Evolutionary conservation across 345 rosid species (phyloP).

Genomic region (Acer campestre): DNA sequence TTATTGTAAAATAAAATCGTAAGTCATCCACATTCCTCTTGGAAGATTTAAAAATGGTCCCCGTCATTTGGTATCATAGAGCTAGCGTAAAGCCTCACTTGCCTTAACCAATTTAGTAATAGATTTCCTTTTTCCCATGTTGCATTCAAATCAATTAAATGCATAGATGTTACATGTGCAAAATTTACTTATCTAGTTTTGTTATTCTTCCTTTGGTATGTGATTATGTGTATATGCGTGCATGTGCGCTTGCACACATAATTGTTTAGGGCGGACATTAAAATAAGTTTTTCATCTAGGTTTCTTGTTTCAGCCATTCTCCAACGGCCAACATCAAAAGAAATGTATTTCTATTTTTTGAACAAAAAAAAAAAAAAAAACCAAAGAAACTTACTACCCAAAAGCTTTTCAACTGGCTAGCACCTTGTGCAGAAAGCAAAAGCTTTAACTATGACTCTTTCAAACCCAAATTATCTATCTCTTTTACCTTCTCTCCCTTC

Average conservation of each 20-base stretch:
- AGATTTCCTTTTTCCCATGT: background rate
- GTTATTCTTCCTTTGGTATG: background rate
- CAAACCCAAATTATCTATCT: background rate
- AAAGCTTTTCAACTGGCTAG: background rate
- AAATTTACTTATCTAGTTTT: background rate
- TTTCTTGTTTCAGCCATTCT: background rate
- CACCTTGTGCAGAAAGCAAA: background rate
- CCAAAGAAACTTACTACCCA: background rate
- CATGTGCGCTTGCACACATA: background rate
- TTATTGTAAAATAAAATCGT: background rate
- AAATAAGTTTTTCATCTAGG: background rate
- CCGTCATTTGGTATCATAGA: background rate
- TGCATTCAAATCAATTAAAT: background rate
- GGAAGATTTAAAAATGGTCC: background rate
- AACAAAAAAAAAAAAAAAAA: no score
- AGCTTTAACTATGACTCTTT: background rate
- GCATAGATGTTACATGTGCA: background rate
- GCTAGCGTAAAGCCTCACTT: background rate
- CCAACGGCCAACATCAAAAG: background rate
- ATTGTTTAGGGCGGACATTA: background rate
- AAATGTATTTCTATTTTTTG: no score
- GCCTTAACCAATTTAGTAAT: background rate
- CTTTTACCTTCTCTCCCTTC: background rate
- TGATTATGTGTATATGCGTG: background rate
- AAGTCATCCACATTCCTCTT: slow-evolving; percentile 4